Percentiles rank a stretch among this genome's conserved stretches.
Conservation (phyloP, 306 rosid species). For the Inga laurina region DNA sequence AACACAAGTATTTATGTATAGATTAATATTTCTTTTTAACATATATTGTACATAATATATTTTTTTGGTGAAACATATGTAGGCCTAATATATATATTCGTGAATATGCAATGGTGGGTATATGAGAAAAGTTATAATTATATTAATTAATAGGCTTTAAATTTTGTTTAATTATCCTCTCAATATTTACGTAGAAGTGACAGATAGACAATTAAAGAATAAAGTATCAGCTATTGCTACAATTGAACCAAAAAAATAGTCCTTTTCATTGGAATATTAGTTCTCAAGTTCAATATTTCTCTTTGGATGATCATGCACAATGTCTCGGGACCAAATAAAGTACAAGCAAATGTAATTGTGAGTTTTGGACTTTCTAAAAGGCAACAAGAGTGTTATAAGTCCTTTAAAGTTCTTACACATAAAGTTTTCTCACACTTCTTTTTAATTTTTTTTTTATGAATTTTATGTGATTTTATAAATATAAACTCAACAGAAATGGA, state of each 20-base stretch:
- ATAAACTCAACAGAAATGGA: not conserved
- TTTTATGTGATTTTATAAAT: no score
- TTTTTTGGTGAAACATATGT: not conserved
- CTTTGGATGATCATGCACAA: conserved; percentile 2
- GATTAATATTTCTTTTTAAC: not conserved
- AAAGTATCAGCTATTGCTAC: not conserved
- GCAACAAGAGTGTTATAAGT: not conserved
- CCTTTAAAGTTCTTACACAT: not conserved
- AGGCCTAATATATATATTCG: not conserved
- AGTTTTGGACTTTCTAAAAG: not conserved
- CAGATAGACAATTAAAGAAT: not conserved
- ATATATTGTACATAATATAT: not conserved
- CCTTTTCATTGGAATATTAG: not conserved
- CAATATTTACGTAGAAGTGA: not conserved
- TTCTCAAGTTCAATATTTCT: not conserved
- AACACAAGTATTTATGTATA: not conserved
- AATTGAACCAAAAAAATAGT: not conserved
- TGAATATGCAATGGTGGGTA: not conserved
- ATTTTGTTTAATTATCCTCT: not conserved
- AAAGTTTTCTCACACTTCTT: not conserved
- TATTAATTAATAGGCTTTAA: not conserved
- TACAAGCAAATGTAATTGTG: not conserved
- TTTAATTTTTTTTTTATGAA: not conserved
- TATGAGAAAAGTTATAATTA: not conserved
- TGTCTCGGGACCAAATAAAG: not conserved